A percentile compares a stretch with the other conserved stretches of the same genome.
phyloP scores from a whole-genome alignment of 2,329 filamentous ascomycete genomes.

The Teratosphaeriaceae sp. region DNA sequence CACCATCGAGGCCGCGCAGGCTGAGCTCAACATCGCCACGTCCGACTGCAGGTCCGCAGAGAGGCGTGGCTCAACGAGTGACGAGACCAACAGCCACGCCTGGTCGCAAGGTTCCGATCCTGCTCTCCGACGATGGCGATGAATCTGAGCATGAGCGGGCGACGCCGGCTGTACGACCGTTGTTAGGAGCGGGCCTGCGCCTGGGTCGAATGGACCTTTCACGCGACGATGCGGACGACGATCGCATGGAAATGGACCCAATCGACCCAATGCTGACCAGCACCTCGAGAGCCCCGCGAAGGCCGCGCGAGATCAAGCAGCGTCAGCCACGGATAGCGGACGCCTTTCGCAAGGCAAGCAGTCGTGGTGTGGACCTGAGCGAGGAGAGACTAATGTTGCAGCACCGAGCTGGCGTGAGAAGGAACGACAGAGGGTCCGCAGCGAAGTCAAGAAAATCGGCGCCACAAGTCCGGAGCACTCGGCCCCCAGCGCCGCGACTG shows the following conservation, averaged over 20 bases:
- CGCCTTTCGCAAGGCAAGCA: constrained; percentile 17
- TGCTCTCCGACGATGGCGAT: constrained; percentile 33
- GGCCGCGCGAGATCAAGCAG: constrained; percentile 19
- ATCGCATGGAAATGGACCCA: constrained; percentile 40
- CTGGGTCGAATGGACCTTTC: constrained; percentile 6
- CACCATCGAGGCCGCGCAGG: constrained; percentile 1
- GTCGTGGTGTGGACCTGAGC: constrained; percentile 8
- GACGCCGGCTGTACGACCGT: constrained; percentile 3
- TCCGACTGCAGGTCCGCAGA: constrained; percentile 14
- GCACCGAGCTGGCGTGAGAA: neutral
- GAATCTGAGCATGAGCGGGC: constrained; percentile 3
- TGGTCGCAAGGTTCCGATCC: constrained; percentile 11
- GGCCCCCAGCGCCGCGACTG: constrained; percentile 25
- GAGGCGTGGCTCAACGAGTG: constrained; percentile 21
- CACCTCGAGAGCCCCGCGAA: constrained; percentile 10
- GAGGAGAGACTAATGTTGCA: constrained; percentile 14
- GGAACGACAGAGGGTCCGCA: neutral
- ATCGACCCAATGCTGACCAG: constrained; percentile 36
- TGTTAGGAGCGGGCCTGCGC: constrained; percentile 8
- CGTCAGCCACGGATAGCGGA: constrained; percentile 34
- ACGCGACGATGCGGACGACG: constrained; percentile 19
- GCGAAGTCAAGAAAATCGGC: constrained; percentile 2
- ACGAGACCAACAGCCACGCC: constrained; percentile 4
- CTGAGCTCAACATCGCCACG: constrained; percentile 13
- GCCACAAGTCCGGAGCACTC: constrained; percentile 6